Base-by-base conservation (phyloP, 495 filamentous ascomycete genomes). In the Cercophora samala region DNA sequence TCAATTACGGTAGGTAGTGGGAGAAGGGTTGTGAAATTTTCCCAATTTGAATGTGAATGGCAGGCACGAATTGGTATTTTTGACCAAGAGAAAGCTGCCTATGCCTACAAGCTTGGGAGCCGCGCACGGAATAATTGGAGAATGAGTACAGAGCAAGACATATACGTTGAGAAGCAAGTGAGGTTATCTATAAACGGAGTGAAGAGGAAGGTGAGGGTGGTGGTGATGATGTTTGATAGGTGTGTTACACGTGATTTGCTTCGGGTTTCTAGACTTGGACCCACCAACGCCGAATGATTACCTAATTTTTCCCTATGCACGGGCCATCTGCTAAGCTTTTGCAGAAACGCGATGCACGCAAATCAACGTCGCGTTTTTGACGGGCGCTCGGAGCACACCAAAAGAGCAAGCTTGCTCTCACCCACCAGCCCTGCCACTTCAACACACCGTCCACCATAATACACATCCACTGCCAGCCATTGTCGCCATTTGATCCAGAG, bases 311-410 rank as follows among this genome's bases (percentile, higher is more conserved):
- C 6, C 4, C 5, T 11, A 11, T 8, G 53, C 53, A 56, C 53
- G n/a, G 53, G 22, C 53, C 53, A 9, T 5, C 15, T 4, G n/a
- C n/a, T 8, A 56, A 56, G 18, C 53, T 23, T 56, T 23, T 56
- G 8, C 1, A 2, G n/a, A 18, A 56, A 22, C 53, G 53, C 53
- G 53, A 56, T 23, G n/a, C 53, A 56, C 22, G 53, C 53, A 56
- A 56, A 56, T 18, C 22, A 21, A 23, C 53, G 51, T 64, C 62
- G 62, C 62, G 62, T 64, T 64, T 64, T 64, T 64, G 62, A 56
- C 8, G 53, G 53, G 26, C 46, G 32, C 37, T 32, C 52, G 23
- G 60, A 62, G 60, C 62, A 63, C 53, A 26, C 25, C 52, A 42
- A 21, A 25, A 26, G 24, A 60, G 29, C 53, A 59, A 60, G 23